These are phyloP conservation scores for Fusarium sp. DNA, from an alignment of 2,329 filamentous ascomycete species.

Conservation along the genomic window DNA sequence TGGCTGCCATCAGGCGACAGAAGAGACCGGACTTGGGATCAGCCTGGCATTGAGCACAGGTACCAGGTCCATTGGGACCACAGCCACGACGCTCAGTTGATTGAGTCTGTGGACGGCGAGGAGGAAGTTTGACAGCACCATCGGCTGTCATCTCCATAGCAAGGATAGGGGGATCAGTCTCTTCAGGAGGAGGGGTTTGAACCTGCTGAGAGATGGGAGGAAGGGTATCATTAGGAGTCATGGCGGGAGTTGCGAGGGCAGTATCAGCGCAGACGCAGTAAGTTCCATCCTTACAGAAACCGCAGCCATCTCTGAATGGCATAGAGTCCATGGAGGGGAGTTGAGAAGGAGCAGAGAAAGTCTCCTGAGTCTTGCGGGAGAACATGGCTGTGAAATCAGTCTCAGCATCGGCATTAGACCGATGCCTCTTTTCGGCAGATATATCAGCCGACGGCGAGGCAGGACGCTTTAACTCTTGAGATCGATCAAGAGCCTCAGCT, in stretches of 20 bases:
- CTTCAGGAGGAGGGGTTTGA: constrained; percentile 70
- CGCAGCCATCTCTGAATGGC: constrained; percentile 75
- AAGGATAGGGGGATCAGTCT: constrained; percentile 67
- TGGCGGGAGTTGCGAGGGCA: constrained; percentile 56
- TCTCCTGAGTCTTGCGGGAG: constrained; percentile 57
- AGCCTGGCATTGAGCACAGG: constrained; percentile 80
- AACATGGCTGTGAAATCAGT: constrained; percentile 81
- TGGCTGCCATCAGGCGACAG: constrained; percentile 83
- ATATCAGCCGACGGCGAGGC: constrained; percentile 58
- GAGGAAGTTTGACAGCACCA: constrained; percentile 71
- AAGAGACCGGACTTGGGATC: constrained; percentile 86
- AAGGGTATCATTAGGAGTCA: constrained; percentile 56
- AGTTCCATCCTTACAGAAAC: constrained; percentile 85
- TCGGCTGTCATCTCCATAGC: constrained; percentile 71
- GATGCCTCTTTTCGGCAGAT: constrained; percentile 68
- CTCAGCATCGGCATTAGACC: constrained; percentile 68
- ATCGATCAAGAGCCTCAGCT: constrained; percentile 59
- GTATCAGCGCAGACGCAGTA: constrained; percentile 84
- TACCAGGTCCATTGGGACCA: constrained; percentile 78
- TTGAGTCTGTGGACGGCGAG: constrained; percentile 53
- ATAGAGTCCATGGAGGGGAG: constrained; percentile 54
- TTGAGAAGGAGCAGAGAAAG: constrained; percentile 51
- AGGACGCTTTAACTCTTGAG: constrained; percentile 61
- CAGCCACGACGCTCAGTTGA: constrained; percentile 57
- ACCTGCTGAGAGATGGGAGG: constrained; percentile 61